Evolutionary conservation across 2,329 filamentous ascomycete genomes (phyloP), one percentile per base, ranked within the genome.

Genomic region (Fusarium sp.): DNA sequence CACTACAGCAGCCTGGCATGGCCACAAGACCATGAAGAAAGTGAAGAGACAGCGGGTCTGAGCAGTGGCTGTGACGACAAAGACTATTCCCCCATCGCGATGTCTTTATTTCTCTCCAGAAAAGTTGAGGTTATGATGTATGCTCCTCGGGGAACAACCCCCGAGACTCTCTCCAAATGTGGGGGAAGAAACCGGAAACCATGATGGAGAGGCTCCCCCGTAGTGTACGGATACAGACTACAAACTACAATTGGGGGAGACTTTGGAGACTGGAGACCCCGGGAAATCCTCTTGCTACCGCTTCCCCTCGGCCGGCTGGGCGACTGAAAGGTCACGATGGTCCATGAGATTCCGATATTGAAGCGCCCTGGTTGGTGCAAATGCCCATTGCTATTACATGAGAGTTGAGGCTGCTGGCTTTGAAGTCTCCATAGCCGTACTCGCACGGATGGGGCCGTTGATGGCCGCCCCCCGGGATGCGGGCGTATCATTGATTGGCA

Each of bases 211-310:
- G 61, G 67, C 66, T 67, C 49, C 66, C 66, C 63, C 63, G 68
- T 58, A 71, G 57, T 51, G 43, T 65, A 46, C 48, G 30, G 16
- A 51, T 21, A 51, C 34, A 51, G 34, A 31, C 48, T 42, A 52
- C 34, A 51, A 34, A 28, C 31, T 18, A 54, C 48, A 44, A n/a
- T 55, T 60, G 56, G 53, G 65, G 45, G 42, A 61, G 41, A 21
- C 50, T 54, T 67, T 63, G 62, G 60, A 61, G 58, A 60, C 62
- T 63, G 62, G 60, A 61, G 58, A 60, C 62, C 72, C 77, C 77
- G 77, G 76, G 75, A 79, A 79, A 79, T 79, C 77, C 75, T 79
- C 77, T 79, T 79, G 74, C 66, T 41, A 53, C 60, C 69, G 71
- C 72, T 73, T 75, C 74, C 74, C 67, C 71, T 76, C 72, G 74